phyloP scores from a whole-genome alignment of 306 rosid genomes.

The Vicia villosa region DNA sequence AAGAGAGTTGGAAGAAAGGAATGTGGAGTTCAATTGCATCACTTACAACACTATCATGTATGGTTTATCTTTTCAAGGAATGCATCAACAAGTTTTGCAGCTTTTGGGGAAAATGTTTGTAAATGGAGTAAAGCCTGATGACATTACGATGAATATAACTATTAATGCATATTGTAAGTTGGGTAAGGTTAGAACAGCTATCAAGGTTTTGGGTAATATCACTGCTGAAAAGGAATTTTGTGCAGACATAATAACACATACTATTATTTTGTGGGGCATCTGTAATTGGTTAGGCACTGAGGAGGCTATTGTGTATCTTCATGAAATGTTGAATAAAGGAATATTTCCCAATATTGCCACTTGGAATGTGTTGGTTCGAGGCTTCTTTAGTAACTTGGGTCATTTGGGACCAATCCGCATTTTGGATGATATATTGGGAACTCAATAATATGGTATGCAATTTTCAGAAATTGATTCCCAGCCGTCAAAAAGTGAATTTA shows the following conservation, averaged over 20 bases:
- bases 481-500: neutral
- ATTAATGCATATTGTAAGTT: constrained; percentile 59
- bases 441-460: constrained; percentile 30
- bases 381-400: constrained; percentile 72
- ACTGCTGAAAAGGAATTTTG: constrained; percentile 52
- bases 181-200: constrained; percentile 66
- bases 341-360: constrained; percentile 65
- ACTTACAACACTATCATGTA: constrained; percentile 75
- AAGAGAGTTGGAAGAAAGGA: constrained; percentile 61
- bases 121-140: constrained; percentile 63
- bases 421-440: constrained; percentile 63
- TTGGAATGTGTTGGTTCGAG: constrained; percentile 74
- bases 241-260: constrained; percentile 70
- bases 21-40: constrained; percentile 52
- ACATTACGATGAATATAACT: constrained; percentile 56
- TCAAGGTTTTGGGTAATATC: constrained; percentile 53
- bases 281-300: constrained; percentile 61
- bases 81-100: constrained; percentile 59
- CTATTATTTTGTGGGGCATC: constrained; percentile 73
- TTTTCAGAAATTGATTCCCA: neutral
- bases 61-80: constrained; percentile 66
- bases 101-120: constrained; percentile 68
- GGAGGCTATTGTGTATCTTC: constrained; percentile 66
- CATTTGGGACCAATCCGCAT: constrained; percentile 79
- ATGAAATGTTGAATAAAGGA: constrained; percentile 65